A percentile compares a stretch with the other conserved stretches of the same genome.
Conservation (phyloP, 805 yeast species). For the Ogataea salicorniae region DNA sequence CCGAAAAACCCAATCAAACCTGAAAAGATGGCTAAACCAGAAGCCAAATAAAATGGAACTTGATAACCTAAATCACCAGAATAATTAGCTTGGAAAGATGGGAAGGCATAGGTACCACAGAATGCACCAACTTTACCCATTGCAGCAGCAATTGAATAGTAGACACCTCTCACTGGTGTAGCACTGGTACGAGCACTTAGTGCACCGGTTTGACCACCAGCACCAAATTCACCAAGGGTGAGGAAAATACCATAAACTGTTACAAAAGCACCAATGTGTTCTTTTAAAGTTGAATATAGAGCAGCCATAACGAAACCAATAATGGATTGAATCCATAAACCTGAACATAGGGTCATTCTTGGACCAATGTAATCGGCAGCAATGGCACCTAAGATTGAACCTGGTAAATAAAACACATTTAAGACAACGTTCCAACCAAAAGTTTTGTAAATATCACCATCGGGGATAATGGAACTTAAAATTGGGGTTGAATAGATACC, state of each 20-base stretch:
- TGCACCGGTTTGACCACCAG: constrained; percentile 88
- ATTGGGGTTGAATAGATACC: constrained; percentile 79
- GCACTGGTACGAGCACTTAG: constrained; percentile 83
- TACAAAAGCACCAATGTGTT: constrained; percentile 70
- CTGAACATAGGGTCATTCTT: constrained; percentile 64
- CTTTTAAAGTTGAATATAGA: constrained; percentile 46
- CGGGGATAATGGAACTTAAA: constrained; percentile 51
- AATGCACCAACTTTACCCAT: constrained; percentile 90
- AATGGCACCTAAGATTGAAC: constrained; percentile 81
- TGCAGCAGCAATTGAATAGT: constrained; percentile 89
- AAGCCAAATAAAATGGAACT: constrained; percentile 79
- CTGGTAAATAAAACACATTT: constrained; percentile 85
- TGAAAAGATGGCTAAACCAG: constrained; percentile 69
- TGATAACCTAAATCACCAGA: constrained; percentile 59
- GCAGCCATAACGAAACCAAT: constrained; percentile 85
- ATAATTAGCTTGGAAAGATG: constrained; percentile 60
- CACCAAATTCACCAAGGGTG: constrained; percentile 88
- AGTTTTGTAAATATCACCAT: constrained; percentile 58
- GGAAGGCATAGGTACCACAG: constrained; percentile 85
- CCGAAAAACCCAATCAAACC: constrained; percentile 64
- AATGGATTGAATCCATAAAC: constrained; percentile 67
- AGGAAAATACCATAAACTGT: constrained; percentile 85
- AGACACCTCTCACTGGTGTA: constrained; percentile 84
- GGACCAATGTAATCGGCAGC: constrained; percentile 88
- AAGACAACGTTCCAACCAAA: constrained; percentile 93